phyloP scores from a whole-genome alignment of 495 filamentous ascomycete genomes.

The Pseudoneurospora amorphoporcata region DNA sequence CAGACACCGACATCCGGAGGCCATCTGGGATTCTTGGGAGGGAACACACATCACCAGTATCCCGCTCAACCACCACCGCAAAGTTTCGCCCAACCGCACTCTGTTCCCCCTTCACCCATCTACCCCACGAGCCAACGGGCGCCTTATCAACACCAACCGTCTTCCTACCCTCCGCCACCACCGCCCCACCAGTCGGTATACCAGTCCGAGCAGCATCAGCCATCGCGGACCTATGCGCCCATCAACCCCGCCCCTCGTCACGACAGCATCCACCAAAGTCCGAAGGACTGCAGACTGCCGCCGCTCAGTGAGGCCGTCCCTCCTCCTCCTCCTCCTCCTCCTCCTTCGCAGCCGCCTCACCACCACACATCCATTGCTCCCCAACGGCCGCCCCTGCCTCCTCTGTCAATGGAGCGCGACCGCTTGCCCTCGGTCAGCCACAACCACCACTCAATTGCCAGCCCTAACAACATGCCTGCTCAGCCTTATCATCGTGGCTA shows the following conservation, averaged over 20 bases:
- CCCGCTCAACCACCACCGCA: constrained; percentile 29
- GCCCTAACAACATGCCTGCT: constrained; percentile 1
- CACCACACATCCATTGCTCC: constrained; percentile 1
- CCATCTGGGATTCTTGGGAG: constrained; percentile 26
- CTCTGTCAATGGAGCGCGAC: constrained; percentile 8
- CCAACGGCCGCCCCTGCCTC: constrained; percentile 8
- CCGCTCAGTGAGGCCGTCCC: constrained; percentile 6
- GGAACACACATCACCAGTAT: constrained; percentile 19
- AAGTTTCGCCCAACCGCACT: constrained; percentile 36
- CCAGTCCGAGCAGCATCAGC: constrained; percentile 18
- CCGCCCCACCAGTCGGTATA: constrained; percentile 31
- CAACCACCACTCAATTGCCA: constrained; percentile 5
- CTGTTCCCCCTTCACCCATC: constrained; percentile 30
- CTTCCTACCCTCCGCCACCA: constrained; percentile 30
- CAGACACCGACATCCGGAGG: constrained; percentile 26
- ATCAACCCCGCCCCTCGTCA: constrained; percentile 17
- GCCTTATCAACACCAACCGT: constrained; percentile 9
- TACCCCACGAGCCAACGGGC: constrained; percentile 26
- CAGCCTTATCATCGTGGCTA: background rate
- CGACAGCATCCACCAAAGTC: constrained; percentile 9
- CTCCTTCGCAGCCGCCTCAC: constrained; percentile 1
- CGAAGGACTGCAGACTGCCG: constrained; percentile 6
- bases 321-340: constrained; percentile 5
- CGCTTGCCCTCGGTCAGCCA: background rate
- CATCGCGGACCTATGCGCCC: constrained; percentile 19